These are phyloP conservation scores for Cladosporium sp. DNA, from an alignment of 2,329 filamentous ascomycete genomes.

Conservation along the genomic window DNA sequence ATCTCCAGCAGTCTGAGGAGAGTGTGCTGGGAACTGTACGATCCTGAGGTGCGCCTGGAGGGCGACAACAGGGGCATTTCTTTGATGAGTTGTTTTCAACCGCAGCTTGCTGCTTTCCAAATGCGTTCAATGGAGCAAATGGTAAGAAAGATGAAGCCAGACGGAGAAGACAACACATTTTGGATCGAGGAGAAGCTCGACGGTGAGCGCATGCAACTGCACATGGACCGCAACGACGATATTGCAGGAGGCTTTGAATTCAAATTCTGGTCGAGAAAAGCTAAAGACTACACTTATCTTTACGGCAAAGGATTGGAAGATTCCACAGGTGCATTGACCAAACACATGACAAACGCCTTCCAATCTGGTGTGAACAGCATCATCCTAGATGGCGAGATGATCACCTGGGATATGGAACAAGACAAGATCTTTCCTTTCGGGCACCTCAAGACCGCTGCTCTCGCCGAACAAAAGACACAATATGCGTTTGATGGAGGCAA, in stretches of 20 bases:
- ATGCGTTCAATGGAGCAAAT: constrained; percentile 79
- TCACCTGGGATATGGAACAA: constrained; percentile 88
- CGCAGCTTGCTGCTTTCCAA: constrained; percentile 90
- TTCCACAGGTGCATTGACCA: constrained; percentile 72
- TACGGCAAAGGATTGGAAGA: constrained; percentile 80
- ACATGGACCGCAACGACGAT: constrained; percentile 73
- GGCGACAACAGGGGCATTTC: constrained; percentile 72
- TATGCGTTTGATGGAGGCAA: constrained; percentile 51
- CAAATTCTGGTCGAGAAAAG: constrained; percentile 91
- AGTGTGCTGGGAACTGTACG: constrained; percentile 90
- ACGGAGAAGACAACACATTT: constrained; percentile 72
- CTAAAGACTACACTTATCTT: constrained; percentile 92
- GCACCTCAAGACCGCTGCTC: constrained; percentile 85
- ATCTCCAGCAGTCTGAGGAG: constrained; percentile 86
- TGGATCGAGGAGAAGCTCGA: constrained; percentile 99
- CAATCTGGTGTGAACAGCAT: constrained; percentile 74
- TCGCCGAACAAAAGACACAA: constrained; percentile 62
- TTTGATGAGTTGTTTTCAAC: constrained; percentile 94
- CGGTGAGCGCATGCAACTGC: constrained; percentile 94
- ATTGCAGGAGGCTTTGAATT: constrained; percentile 72
- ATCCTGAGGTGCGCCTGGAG: constrained; percentile 70
- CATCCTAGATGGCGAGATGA: constrained; percentile 97
- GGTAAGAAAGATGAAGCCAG: constrained; percentile 66
- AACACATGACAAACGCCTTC: constrained; percentile 77
- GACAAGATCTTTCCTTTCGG: constrained; percentile 88